phyloP scores from a whole-genome alignment of 352 stramenopile species.

The Phytophthora constricta region DNA sequence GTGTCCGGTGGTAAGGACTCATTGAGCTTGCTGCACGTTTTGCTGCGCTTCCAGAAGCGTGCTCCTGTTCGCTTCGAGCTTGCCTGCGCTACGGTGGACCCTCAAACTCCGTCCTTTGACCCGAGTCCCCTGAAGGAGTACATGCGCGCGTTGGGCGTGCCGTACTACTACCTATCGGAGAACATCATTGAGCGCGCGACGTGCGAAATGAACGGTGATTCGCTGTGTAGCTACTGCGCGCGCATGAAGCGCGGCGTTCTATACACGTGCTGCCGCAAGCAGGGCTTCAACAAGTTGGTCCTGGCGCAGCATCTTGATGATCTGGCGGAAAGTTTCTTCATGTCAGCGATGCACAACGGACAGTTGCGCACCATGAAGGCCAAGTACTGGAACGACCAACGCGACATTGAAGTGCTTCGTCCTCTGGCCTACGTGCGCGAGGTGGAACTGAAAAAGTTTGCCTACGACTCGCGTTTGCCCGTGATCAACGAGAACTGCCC shows the following conservation, averaged over 20 bases:
- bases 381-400: conserved; percentile 96
- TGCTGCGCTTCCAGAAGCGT: conserved; percentile 94
- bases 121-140: conserved; percentile 97
- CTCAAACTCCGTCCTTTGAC: conserved; percentile 97
- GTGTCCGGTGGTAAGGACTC: conserved; percentile 98
- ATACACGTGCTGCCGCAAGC: conserved; percentile 94
- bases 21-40: conserved; percentile 95
- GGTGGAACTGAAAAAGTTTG: conserved; percentile 89
- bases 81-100: conserved; percentile 96
- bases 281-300: conserved; percentile 95
- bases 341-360: conserved; percentile 98
- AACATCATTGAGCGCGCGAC: conserved; percentile 92
- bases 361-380: conserved; percentile 99
- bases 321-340: conserved; percentile 98
- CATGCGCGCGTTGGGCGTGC: conserved; percentile 93
- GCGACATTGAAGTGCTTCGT: conserved; percentile 95
- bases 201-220: conserved; percentile 88
- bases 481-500: conserved; percentile 99
- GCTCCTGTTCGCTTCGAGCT: conserved; percentile 95
- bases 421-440: conserved; percentile 97
- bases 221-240: conserved; percentile 96
- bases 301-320: conserved; percentile 98
- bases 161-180: conserved; percentile 95
- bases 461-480: conserved; percentile 89
- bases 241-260: conserved; percentile 98